Evolutionary conservation across 108 stramenopile species (phyloP), one percentile per base, ranked within the genome.

Genomic region (Skeletonema grethae): DNA sequence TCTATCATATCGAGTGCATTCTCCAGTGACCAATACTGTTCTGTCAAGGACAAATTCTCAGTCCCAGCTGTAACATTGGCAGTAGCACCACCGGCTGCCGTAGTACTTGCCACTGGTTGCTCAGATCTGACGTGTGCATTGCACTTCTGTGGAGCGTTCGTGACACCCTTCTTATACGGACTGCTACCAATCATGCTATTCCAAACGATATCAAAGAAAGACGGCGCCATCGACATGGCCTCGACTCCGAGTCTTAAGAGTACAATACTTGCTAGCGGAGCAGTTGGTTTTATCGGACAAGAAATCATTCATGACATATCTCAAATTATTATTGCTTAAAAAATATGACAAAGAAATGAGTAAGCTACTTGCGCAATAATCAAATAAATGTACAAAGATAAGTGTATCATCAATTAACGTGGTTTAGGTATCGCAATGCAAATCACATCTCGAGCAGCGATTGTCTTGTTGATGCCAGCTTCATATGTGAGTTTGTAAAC

Each of bases 151-250:
- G 78, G 78, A 25, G 71, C 78, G 12, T 36, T 79, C 35, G 66
- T 79, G 46, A 39, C 71, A 31, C 78, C 78, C 1, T 72, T 79
- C 56, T 56, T 79, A 18, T 79, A 79, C 60, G 78, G 78, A 1
- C 1, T 72, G 16, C 38, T 79, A 3, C 78, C 78, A 0, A 68
- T 72, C 9, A 32, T 79, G 24, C 48, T 79, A 13, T 68, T 67
- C 60, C 57, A 63, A 36, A 58, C 65, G 9, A 57, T 68, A 41
- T 20, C 36, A 20, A 24, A 79, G 15, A 22, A 29, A 30, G 57
- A 36, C 22, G 22, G 50, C 0, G 22, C 24, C 22, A 22, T 24
- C 0, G 50, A 53, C 22, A 22, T 24, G 2, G 41, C 41, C 15
- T 43, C 41, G 15, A 3, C 13, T n/a, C 50, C 50, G 22, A 53